phyloP scores from a whole-genome alignment of 495 filamentous ascomycete species.

The Cenococcum geophilum region DNA sequence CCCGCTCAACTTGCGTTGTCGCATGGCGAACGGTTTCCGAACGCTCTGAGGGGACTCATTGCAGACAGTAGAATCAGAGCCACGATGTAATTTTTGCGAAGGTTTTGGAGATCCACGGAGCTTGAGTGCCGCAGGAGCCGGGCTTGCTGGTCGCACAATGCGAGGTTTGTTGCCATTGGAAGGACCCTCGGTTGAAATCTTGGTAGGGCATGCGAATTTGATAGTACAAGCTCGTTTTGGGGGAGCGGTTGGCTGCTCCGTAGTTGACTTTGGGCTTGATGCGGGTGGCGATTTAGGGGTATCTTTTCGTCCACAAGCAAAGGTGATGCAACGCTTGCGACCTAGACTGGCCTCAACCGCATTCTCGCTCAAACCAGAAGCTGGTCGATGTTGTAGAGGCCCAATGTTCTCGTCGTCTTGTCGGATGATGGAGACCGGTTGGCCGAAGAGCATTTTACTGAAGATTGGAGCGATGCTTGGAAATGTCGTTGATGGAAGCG shows the following conservation, averaged over 20 bases:
- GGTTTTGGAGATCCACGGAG: constrained; percentile 17
- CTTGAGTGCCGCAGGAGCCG: constrained; percentile 34
- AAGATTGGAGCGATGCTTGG: constrained; percentile 33
- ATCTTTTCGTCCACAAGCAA: constrained; percentile 65
- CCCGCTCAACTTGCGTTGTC: constrained; percentile 33
- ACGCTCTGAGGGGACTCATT: constrained; percentile 36
- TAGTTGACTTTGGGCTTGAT: constrained; percentile 18
- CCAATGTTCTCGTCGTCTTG: constrained; percentile 35
- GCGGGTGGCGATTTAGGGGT: constrained; percentile 38
- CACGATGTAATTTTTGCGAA: constrained; percentile 43
- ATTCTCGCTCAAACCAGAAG: constrained; percentile 21
- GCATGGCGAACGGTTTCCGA: constrained; percentile 23
- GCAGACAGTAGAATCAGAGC: constrained; percentile 46
- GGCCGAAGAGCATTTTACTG: constrained; percentile 32
- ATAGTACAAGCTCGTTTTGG: constrained; percentile 50
- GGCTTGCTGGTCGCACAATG: constrained; percentile 32
- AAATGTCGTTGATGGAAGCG: constrained; percentile 44
- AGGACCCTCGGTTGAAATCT: constrained; percentile 22
- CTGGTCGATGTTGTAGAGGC: constrained; percentile 16
- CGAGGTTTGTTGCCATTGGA: constrained; percentile 23
- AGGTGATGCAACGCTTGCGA: constrained; percentile 84
- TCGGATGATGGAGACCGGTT: constrained; percentile 22
- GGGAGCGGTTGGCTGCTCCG: constrained; percentile 34
- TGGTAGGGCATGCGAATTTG: constrained; percentile 56
- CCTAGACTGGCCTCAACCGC: constrained; percentile 46